A percentile compares a stretch with the other conserved stretches of the same genome.
These are phyloP conservation scores for Pyrus betulifolia DNA, from an alignment of 306 rosid species.

Conservation along the genomic window DNA sequence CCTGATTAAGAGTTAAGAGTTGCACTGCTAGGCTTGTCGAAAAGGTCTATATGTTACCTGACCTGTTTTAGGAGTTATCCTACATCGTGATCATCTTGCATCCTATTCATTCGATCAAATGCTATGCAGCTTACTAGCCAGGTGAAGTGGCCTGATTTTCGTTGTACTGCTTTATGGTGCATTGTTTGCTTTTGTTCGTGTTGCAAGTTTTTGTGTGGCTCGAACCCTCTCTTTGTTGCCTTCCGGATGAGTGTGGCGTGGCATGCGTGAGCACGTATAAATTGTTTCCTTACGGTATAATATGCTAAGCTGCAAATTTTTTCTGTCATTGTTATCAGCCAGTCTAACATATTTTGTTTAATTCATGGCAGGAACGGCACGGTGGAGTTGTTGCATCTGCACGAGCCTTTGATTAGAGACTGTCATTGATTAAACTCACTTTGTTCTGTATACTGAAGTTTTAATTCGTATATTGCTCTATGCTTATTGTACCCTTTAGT, in stretches of 20 bases:
- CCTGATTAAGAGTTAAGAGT: not conserved
- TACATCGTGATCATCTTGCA: not conserved
- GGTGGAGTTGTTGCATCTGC: not conserved
- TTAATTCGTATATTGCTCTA: not conserved
- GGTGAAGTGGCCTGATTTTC: not conserved
- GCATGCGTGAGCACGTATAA: not conserved
- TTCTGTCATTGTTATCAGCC: not conserved
- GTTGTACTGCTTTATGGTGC: no score
- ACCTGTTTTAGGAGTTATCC: not conserved
- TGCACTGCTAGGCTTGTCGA: not conserved
- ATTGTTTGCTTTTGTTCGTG: not conserved
- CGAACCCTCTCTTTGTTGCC: not conserved
- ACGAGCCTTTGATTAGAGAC: not conserved
- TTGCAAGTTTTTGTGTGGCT: not conserved
- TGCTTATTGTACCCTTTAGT: not conserved
- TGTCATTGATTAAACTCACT: not conserved
- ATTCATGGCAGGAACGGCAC: not conserved
- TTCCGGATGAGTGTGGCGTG: not conserved
- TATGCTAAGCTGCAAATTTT: not conserved
- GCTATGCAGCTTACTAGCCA: not conserved
- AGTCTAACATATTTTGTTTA: not conserved
- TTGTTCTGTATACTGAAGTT: not conserved
- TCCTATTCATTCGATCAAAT: not conserved
- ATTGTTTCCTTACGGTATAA: not conserved
- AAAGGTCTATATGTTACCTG: not conserved